Percentiles rank a stretch among this genome's conserved stretches.
Conservation (phyloP, 441 rosid genomes). For the Jatropha multifida region DNA sequence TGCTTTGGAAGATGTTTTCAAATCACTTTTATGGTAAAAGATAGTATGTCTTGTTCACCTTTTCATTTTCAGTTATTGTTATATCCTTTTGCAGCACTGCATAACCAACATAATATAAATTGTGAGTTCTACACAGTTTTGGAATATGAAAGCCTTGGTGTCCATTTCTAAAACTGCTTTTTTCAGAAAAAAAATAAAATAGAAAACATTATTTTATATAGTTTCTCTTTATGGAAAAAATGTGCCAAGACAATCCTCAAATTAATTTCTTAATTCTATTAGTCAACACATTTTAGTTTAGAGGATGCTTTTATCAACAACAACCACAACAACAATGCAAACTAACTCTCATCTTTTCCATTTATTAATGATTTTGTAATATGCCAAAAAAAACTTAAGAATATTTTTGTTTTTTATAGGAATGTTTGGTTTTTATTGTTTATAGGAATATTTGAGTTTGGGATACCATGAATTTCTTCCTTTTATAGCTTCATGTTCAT, state of each 20-base stretch:
- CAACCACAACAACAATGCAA: not conserved
- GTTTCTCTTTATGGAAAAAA: not conserved
- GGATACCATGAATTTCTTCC: not conserved
- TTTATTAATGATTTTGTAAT: not conserved
- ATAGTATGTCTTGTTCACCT: constrained; percentile 41
- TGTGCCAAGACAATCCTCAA: not conserved
- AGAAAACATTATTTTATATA: not conserved
- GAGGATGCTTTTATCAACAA: not conserved
- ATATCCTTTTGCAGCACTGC: not conserved
- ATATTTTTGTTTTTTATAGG: not conserved
- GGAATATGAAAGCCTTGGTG: not conserved
- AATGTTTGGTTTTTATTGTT: constrained; percentile 1
- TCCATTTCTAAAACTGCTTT: not conserved
- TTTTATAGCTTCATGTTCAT: not conserved
- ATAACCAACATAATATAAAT: not conserved
- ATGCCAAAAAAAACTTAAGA: not conserved
- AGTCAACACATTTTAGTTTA: not conserved
- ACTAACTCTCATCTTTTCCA: not conserved
- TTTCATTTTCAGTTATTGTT: constrained; percentile 10
- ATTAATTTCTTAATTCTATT: not conserved
- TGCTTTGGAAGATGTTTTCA: constrained; percentile 77
- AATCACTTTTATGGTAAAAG: constrained; percentile 79
- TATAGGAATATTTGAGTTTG: not conserved
- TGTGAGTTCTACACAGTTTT: not conserved
- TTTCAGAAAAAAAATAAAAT: not conserved